Conservation (phyloP, 1,139 yeast genomes). For the Lodderomyces beijingensis region DNA sequence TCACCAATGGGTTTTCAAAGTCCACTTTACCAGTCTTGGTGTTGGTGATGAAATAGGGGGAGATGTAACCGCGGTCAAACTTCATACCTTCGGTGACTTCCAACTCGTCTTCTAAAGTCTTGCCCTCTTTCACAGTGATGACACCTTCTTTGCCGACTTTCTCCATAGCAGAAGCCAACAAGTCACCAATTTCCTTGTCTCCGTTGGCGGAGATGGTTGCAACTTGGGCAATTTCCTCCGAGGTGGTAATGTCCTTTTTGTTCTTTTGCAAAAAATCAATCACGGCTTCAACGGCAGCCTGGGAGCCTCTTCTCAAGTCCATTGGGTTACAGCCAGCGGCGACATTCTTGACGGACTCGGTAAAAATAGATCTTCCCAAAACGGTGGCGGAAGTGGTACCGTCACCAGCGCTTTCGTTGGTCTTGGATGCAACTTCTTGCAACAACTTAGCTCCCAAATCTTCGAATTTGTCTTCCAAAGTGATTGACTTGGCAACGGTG, state of each 20-base stretch:
- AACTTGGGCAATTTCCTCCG: conserved; percentile 97
- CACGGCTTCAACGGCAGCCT: conserved; percentile 97
- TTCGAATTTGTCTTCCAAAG: conserved; percentile 88
- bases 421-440: conserved; percentile 97
- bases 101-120: conserved; percentile 93
- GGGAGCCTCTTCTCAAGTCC: conserved; percentile 98
- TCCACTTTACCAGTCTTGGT: conserved; percentile 96
- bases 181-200: conserved; percentile 87
- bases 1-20: conserved; percentile 89
- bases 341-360: conserved; percentile 95
- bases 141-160: conserved; percentile 99
- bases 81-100: conserved; percentile 99
- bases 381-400: conserved; percentile 99
- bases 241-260: conserved; percentile 95
- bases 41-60: conserved; percentile 97
- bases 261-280: conserved; percentile 83
- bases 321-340: conserved; percentile 99
- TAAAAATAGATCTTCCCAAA: conserved; percentile 93
- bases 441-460: conserved; percentile 94
- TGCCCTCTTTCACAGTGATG: conserved; percentile 94
- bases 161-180: conserved; percentile 97
- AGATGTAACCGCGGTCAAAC: conserved; percentile 97
- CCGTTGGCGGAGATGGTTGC: conserved; percentile 99
- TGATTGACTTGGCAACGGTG: conserved; percentile 89
- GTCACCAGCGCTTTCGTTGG: conserved; percentile 98